phyloP scores from a whole-genome alignment of 306 rosid species.

The Pueraria montana region DNA sequence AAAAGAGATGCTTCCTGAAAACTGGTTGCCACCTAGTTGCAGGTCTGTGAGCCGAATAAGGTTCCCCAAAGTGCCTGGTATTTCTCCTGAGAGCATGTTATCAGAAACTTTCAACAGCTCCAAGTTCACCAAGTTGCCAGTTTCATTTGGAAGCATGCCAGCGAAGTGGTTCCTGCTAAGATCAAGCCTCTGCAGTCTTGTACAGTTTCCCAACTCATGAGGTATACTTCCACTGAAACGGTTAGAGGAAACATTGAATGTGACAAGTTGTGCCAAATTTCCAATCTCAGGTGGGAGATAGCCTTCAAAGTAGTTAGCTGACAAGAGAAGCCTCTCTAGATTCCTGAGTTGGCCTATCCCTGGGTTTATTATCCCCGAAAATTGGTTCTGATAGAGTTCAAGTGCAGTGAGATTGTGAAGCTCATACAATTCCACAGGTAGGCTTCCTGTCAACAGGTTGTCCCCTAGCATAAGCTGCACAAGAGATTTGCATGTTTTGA shows the following conservation, averaged over 20 bases:
- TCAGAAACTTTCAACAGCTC: constrained; percentile 80
- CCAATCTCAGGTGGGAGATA: constrained; percentile 73
- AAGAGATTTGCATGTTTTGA: constrained; percentile 74
- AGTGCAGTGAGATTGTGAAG: constrained; percentile 80
- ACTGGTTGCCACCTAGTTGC: constrained; percentile 79
- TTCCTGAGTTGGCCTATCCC: constrained; percentile 63
- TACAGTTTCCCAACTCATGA: constrained; percentile 73
- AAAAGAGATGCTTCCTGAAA: constrained; percentile 68
- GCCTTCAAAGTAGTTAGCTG: constrained; percentile 69
- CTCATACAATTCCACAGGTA: constrained; percentile 66
- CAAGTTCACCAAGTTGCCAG: constrained; percentile 77
- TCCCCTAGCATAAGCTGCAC: constrained; percentile 81
- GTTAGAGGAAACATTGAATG: constrained; percentile 77
- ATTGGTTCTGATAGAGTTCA: constrained; percentile 66
- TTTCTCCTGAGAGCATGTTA: constrained; percentile 65
- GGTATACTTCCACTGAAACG: constrained; percentile 69
- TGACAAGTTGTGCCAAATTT: constrained; percentile 62
- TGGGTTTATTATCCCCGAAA: constrained; percentile 64
- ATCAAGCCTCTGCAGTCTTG: constrained; percentile 76
- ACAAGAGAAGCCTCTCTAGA: constrained; percentile 74
- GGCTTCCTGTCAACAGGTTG: constrained; percentile 68
- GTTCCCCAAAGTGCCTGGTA: constrained; percentile 67
- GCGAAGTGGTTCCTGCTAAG: constrained; percentile 73
- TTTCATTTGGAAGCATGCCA: constrained; percentile 64
- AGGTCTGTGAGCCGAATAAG: constrained; percentile 70